phyloP scores from a whole-genome alignment of 1,284 basidiomycete genomes.

The Naganishia liquefaciens region DNA sequence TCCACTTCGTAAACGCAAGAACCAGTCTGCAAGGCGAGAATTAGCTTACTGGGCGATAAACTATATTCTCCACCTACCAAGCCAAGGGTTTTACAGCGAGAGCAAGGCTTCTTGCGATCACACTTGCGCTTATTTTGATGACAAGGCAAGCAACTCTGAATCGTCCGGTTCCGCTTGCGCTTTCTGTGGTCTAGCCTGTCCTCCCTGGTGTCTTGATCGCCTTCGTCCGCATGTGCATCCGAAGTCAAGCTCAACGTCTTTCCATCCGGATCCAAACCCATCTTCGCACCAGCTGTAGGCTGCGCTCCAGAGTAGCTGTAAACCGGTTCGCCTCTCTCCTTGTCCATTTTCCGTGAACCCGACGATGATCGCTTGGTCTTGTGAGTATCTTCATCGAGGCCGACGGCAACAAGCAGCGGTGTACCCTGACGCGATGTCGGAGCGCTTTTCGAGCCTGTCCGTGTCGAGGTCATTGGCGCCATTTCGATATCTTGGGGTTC shows the following conservation, averaged over 20 bases:
- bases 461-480: neutral
- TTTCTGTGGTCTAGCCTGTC: constrained; percentile 59
- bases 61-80: constrained; percentile 38
- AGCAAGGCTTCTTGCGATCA: constrained; percentile 64
- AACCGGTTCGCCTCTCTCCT: constrained; percentile 9
- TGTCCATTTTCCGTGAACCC: constrained; percentile 10
- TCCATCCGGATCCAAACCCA: constrained; percentile 2
- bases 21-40: constrained; percentile 64
- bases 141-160: constrained; percentile 83
- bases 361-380: constrained; percentile 14
- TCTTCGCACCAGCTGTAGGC: neutral
- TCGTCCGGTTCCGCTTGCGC: constrained; percentile 77
- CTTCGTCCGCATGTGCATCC: neutral
- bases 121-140: constrained; percentile 85
- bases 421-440: constrained; percentile 8
- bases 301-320: constrained; percentile 23
- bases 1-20: constrained; percentile 90
- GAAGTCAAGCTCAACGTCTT: neutral
- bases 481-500: constrained; percentile 21
- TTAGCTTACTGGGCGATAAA: constrained; percentile 4
- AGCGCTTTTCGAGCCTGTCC: constrained; percentile 13
- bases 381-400: neutral
- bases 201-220: constrained; percentile 2
- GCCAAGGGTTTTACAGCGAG: constrained; percentile 71
- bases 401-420: constrained; percentile 8